Base-by-base conservation (phyloP, 148 eudicot genomes). In the Salicornia ramosissima region DNA sequence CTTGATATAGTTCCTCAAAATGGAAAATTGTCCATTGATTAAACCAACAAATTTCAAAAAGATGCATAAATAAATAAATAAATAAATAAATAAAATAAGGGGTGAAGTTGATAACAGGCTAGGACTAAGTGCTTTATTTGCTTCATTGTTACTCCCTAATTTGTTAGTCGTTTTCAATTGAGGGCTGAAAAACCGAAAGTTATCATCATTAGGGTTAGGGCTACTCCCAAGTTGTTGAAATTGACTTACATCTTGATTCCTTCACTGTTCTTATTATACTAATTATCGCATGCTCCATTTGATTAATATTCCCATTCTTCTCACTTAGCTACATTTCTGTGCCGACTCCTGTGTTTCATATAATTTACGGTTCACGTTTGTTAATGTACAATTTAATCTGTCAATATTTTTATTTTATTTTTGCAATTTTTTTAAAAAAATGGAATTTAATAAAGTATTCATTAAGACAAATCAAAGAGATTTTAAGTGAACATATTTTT, bases 101-200 rank as follows among this genome's bases (percentile, higher is more conserved):
- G 49, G 45, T 24, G 16, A 39, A 40, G 49, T 19, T 63, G 15
- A 40, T 63, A 40, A 58, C 15, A 40, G 19, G 9, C 2, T 29
- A 15, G 25, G 1, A 14, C 16, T 15, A 9, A n/a, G n/a, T n/a
- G n/a, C n/a, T n/a, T n/a, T n/a, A 15, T 60, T 33, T 33, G 43
- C 7, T 60, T 34, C 64, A 34, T 22, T 53, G 29, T 24, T 50
- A 9, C 4, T 57, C 10, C 19, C n/a, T n/a, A n/a, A n/a, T n/a
- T n/a, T n/a, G n/a, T n/a, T 62, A 24, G 50, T 63, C 67, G 50
- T 63, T 63, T 63, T 63, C 66, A 63, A 39, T 13, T 62, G 28
- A 0, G 2, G 40, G 45, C 50, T 39, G 10, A 21, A 21, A 10
- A 22, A 39, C n/a, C 16, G 53, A 19, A 6, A 18, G 21, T 60